Evolutionary conservation across 768 basidiomycete genomes (phyloP).

Genomic region (Dictyophora rubrovolvata): DNA sequence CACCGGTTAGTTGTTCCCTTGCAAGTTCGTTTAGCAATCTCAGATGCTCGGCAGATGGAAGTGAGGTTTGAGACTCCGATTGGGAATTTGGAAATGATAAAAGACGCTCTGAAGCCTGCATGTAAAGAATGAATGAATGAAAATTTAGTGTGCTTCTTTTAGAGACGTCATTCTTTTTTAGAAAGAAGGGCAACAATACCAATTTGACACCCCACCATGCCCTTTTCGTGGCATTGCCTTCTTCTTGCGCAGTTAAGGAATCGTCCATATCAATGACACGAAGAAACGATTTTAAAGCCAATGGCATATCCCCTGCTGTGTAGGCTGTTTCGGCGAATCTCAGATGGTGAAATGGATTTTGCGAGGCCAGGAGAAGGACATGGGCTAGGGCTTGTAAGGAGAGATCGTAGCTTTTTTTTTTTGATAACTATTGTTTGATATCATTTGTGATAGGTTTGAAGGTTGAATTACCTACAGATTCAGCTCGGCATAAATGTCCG

Average conservation of each 20-base stretch:
- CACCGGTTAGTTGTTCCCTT: constrained; percentile 55
- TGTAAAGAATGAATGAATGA: not conserved
- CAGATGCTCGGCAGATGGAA: constrained; percentile 39
- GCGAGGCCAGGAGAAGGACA: constrained; percentile 70
- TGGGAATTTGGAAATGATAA: constrained; percentile 31
- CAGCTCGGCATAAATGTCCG: constrained; percentile 66
- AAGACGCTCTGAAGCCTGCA: constrained; percentile 52
- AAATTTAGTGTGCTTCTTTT: not conserved
- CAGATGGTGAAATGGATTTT: constrained; percentile 78
- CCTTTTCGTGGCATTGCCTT: constrained; percentile 43
- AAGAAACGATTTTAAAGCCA: constrained; percentile 74
- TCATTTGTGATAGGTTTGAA: not conserved
- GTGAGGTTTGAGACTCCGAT: constrained; percentile 39
- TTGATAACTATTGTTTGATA: not conserved
- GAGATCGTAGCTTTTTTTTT: constrained; percentile 46
- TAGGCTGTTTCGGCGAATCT: constrained; percentile 85
- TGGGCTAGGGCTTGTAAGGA: constrained; percentile 74
- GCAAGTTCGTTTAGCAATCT: constrained; percentile 59
- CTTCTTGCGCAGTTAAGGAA: constrained; percentile 33
- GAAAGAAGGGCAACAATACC: constrained; percentile 34
- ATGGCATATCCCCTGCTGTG: constrained; percentile 60
- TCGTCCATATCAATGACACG: constrained; percentile 71
- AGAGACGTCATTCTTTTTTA: not conserved
- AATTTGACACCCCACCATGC: constrained; percentile 82
- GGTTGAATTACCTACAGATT: constrained; percentile 48